Base-by-base conservation (phyloP, 192 early-diverging fungal species). In the Oehlia diaphana region DNA sequence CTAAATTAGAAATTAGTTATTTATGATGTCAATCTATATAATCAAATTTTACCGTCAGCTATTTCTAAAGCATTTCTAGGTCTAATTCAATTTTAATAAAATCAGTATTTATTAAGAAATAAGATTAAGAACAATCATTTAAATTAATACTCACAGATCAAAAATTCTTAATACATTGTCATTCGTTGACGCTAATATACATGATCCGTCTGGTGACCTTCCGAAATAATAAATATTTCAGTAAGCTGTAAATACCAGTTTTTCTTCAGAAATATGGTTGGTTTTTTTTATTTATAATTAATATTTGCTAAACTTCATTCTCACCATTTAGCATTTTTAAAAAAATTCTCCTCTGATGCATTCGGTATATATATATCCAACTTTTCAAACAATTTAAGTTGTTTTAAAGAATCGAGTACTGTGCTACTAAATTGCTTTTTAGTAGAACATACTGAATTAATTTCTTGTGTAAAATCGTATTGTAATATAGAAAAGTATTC, bases 181-280 rank as follows among this genome's bases (percentile, higher is more conserved):
- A 78, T 90, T 91, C 5, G 89, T 89, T 62, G 90, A 91, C 2
- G 88, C 85, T 42, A 93, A 74, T 0, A 92, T 53, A 75, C 89
- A 92, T 1, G 87, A 77, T 58, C 92, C 92, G 79, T 93, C 92
- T 5, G 92, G 92, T 10, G 91, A 91, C 92, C 91, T 92, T 61
- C 53, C 53, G 16, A 28, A 49, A 66, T 37, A 37, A 70, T 71
- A 2, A 79, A 76, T 64, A 31, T 35, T 37, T 23, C n/a, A 64
- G 4, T 28, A 64, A 19, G 42, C 7, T 49, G 6, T 26, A 76
- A 31, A 39, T 62, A 31, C 67, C 2, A 37, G 49, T n/a, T 71
- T n/a, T 61, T 9, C 13, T 47, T 4, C 47, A 62, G 26, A 37
- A 35, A 69, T 9, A 53, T 68, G 14, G 37, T 2, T 16, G n/a